These are phyloP conservation scores for Alopecurus myosuroides DNA, from an alignment of 176 grass and related monocot genomes.

Conservation along the genomic window DNA sequence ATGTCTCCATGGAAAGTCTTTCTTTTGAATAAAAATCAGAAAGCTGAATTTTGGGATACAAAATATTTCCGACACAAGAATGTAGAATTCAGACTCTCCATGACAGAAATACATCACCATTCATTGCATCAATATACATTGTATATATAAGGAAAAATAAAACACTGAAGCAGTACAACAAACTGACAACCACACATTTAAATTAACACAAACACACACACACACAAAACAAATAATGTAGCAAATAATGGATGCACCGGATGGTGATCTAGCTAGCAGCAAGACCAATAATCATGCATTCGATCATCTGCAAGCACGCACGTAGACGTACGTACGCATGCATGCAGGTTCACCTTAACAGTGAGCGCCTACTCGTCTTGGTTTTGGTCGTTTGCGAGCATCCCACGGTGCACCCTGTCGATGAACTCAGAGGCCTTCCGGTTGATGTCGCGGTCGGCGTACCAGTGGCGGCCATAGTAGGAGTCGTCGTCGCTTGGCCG, in stretches of 20 bases:
- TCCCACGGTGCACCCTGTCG: constrained; percentile 30
- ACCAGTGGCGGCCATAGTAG: constrained; percentile 31
- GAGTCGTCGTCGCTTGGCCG: constrained; percentile 43
- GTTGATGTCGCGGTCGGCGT: constrained; percentile 39
- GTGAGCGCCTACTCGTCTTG: constrained; percentile 6
- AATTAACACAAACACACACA: background rate
- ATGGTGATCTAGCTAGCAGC: background rate
- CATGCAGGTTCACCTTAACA: background rate
- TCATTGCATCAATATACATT: background rate
- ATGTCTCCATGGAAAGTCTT: too few species aligned
- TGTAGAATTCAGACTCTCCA: background rate
- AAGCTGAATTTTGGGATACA: too few species aligned
- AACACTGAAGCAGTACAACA: background rate
- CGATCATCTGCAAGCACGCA: background rate
- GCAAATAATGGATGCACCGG: background rate
- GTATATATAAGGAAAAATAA: background rate
- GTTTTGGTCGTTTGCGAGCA: background rate
- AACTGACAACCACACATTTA: background rate
- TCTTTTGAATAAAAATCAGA: too few species aligned
- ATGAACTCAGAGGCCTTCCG: constrained; percentile 40
- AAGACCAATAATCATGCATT: background rate
- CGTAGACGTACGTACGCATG: too few species aligned
- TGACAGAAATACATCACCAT: background rate
- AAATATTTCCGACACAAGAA: background rate
- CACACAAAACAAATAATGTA: background rate